Evolutionary conservation across 179 eudicot genomes (phyloP), one percentile per base, ranked within the genome.

Genomic region (Kewa caespitosa): DNA sequence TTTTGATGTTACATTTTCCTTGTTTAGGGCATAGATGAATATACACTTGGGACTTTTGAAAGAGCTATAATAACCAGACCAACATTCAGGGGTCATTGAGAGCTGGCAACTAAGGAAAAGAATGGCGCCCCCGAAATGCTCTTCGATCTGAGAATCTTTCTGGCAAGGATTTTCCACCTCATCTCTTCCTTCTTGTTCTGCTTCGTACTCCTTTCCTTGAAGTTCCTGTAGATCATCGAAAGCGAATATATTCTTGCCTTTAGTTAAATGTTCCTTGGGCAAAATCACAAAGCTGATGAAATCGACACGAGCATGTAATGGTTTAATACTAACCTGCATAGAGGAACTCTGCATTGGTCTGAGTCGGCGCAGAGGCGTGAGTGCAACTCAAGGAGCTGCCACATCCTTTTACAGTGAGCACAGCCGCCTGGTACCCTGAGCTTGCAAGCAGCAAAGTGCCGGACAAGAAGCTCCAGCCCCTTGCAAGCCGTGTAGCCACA

Each of bases 371-470:
- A 96, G 14, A 96, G 88, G 48, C 86, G 91, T 3, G 99, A 89
- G 75, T 96, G 99, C 34, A 96, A 70, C 55, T 93, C 97, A 55
- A 96, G 83, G 59, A 96, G 90, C 81, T 93, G 90, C 96, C 98
- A 90, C 92, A 93, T 93, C 70, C 98, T 81, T 89, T 90, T 96
- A 84, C 99, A 93, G 22, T 84, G 97, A 69, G 81, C 70, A 54
- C 99, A 96, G 12, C 98, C 97, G 23, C 98, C 98, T 11, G 90
- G 83, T 32, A 87, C 91, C 79, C 90, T 89, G 80, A 87, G 78
- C 81, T 87, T 91, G 81, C 99, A 96, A 30, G 86, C 84, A 20
- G 98, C 95, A 70, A 93, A 93, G 82, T 96, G 99, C 22, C 97
- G 86, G 42, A 93, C 78, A 6, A 96, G 85, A 33, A 76, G 78